A percentile compares a stretch with the other conserved stretches of the same genome.
These are phyloP conservation scores for Rhizoclosmatium globosum DNA, from an alignment of 192 early-diverging fungal genomes.

Conservation along the genomic window DNA sequence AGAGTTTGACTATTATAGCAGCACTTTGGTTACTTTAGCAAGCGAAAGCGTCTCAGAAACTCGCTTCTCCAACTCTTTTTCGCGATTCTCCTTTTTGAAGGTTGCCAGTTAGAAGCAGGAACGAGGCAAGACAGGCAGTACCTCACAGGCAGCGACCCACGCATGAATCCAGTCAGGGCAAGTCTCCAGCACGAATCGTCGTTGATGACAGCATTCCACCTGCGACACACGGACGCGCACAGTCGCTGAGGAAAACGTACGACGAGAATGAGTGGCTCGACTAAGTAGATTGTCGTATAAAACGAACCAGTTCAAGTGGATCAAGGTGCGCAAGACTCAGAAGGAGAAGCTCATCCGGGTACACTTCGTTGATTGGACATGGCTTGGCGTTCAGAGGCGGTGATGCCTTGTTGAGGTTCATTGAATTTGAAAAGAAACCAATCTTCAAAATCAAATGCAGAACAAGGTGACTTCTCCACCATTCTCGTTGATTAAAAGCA, in stretches of 20 bases:
- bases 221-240: conserved; percentile 39
- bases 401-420: not conserved
- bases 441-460: too few relatives aligned
- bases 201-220: conserved; percentile 46
- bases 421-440: too few relatives aligned
- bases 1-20: too few relatives aligned
- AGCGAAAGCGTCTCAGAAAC: conserved; percentile 40
- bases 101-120: not conserved
- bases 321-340: conserved; percentile 49
- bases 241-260: conserved; percentile 11
- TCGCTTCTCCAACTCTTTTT: conserved; percentile 49
- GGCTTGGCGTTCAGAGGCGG: not conserved
- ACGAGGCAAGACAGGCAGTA: not conserved
- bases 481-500: too few relatives aligned
- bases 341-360: conserved; percentile 50
- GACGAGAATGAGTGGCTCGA: not conserved
- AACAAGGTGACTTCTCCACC: too few relatives aligned
- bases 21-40: conserved; percentile 27
- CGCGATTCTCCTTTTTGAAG: conserved; percentile 37
- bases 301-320: conserved; percentile 41
- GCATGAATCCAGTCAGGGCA: conserved; percentile 44
- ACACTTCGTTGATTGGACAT: conserved; percentile 25
- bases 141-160: conserved; percentile 38
- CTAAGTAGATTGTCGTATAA: not conserved
- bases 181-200: conserved; percentile 54